phyloP scores from a whole-genome alignment of 495 filamentous ascomycete species.

The Penicillium soppii region DNA sequence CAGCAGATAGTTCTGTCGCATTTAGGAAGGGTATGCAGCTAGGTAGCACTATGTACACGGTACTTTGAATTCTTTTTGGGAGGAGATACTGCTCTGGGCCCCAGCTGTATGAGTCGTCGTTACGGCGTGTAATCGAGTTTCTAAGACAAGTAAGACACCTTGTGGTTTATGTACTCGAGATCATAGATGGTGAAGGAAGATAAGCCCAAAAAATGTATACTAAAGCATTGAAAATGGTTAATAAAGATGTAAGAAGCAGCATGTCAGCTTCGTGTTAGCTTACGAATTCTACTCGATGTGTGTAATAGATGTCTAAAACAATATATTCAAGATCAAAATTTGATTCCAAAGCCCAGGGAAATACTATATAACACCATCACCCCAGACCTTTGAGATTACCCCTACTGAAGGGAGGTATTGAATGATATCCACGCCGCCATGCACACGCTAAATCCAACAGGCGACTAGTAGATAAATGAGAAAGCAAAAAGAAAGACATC shows the following conservation, averaged over 20 bases:
- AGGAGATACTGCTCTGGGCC: neutral
- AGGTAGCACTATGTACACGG: neutral
- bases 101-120: neutral
- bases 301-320: too few species aligned
- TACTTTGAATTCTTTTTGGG: neutral
- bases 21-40: neutral
- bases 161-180: too few species aligned
- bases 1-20: neutral
- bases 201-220: too few species aligned
- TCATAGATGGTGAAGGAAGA: too few species aligned
- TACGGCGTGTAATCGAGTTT: neutral
- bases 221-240: too few species aligned
- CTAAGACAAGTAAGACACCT: neutral
- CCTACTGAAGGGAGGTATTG: neutral
- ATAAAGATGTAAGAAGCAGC: too few species aligned
- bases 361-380: neutral
- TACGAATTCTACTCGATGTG: too few species aligned
- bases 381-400: constrained; percentile 9
- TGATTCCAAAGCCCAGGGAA: neutral
- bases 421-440: constrained; percentile 9
- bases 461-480: neutral
- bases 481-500: neutral
- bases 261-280: too few species aligned
- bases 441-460: constrained; percentile 11
- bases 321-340: neutral